Evolutionary conservation across 2,329 filamentous ascomycete species (phyloP).

Genomic region (Coniochaeta ligniaria): DNA sequence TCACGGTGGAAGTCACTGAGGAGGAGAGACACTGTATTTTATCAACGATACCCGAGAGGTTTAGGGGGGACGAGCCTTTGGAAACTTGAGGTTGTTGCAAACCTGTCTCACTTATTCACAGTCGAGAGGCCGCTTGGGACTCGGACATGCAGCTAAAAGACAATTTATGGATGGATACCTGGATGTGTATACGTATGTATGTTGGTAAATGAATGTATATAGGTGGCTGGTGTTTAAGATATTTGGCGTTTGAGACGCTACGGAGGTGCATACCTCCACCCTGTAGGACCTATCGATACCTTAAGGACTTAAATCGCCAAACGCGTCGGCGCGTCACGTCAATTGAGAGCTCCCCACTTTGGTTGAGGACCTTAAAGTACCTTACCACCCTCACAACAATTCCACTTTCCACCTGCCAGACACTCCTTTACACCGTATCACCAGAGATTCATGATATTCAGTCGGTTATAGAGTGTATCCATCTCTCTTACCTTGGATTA

Average conservation of each 20-base stretch:
- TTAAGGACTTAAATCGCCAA: background rate
- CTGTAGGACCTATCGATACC: background rate
- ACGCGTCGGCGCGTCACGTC: conserved; percentile 1
- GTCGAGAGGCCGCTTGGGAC: background rate
- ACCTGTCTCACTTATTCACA: conserved; percentile 5
- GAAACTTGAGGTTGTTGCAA: background rate
- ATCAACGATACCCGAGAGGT: conserved; percentile 22
- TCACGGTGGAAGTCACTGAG: conserved; percentile 2
- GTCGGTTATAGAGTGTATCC: background rate
- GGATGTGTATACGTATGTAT: too few species aligned
- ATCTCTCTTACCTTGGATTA: background rate
- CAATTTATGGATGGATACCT: too few species aligned
- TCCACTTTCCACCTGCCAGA: background rate
- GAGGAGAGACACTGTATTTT: conserved; percentile 10
- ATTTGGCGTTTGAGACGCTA: background rate
- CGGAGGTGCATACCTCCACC: too few species aligned
- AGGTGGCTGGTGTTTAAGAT: too few species aligned
- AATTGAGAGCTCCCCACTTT: background rate
- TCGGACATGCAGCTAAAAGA: background rate
- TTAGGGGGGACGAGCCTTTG: background rate
- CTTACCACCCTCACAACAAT: background rate
- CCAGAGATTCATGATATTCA: background rate
- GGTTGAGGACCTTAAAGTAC: background rate
- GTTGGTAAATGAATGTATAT: too few species aligned
- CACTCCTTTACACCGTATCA: background rate